These are phyloP conservation scores for Ophiostoma himal-ulmi DNA, from an alignment of 2,329 filamentous ascomycete genomes.

Conservation along the genomic window DNA sequence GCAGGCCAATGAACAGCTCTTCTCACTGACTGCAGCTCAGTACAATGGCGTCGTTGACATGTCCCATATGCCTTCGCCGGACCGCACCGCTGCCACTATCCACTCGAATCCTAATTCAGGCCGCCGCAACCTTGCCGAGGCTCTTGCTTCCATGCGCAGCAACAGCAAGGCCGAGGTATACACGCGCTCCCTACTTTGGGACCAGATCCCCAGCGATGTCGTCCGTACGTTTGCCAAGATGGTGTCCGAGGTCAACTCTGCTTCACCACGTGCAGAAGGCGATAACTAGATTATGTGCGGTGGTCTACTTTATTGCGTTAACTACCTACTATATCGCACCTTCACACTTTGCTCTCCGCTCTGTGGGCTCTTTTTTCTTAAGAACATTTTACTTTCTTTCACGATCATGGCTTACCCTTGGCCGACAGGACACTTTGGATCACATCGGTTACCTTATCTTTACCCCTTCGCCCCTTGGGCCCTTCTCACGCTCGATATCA, in stretches of 20 bases:
- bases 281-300: slow-evolving; percentile 11
- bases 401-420: slow-evolving; percentile 4
- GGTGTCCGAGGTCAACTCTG: slow-evolving; percentile 65
- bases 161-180: slow-evolving; percentile 80
- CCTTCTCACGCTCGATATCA: slow-evolving; percentile 1
- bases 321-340: slow-evolving; percentile 15
- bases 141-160: slow-evolving; percentile 71
- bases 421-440: slow-evolving; percentile 4
- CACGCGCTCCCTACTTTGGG: slow-evolving; percentile 86
- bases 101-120: slow-evolving; percentile 56
- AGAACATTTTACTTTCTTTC: neutral
- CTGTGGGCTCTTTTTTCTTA: neutral
- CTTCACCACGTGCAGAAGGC: slow-evolving; percentile 14
- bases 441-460: slow-evolving; percentile 1
- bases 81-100: slow-evolving; percentile 38
- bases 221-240: slow-evolving; percentile 89
- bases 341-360: neutral
- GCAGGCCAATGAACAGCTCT: slow-evolving; percentile 82
- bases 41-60: slow-evolving; percentile 71
- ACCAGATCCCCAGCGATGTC: slow-evolving; percentile 86
- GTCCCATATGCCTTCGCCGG: slow-evolving; percentile 32
- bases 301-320: slow-evolving; percentile 5
- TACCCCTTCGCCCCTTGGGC: neutral
- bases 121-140: slow-evolving; percentile 71
- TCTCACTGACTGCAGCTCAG: slow-evolving; percentile 77